Base-by-base conservation (phyloP, 2,329 filamentous ascomycete species). In the Beauveria bassiana region DNA sequence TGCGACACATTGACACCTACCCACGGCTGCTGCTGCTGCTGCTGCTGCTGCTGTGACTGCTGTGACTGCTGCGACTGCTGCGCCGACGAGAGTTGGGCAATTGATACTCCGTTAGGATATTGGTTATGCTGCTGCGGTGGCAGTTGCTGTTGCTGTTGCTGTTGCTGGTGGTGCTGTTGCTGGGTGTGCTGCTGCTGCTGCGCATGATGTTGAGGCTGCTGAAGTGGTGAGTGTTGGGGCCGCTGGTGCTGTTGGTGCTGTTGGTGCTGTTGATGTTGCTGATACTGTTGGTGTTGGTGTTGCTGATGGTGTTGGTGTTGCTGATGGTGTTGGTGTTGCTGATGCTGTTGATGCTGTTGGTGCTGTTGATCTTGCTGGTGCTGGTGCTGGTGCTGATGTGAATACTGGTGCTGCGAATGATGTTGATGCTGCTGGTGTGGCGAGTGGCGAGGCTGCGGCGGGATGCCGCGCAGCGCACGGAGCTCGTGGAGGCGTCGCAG, bases 401-500 rank as follows among this genome's bases (percentile, higher is more conserved):
- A 64, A 22, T 64, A 54, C 31, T 65, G 64, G 8, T 40, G 59
- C 47, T 69, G 68, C 18, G 75, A 72, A n/a, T 20, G 28, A 24
- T 53, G 28, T n/a, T 22, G 28, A 45, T 69, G 68, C 14, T 75
- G 72, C 24, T 31, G 26, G 4, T 57, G 40, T 7, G 34, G 57
- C 47, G 74, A 72, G 63, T 74, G 76, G 53, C 70, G 64, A 55
- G 69, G 59, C 26, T 66, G 64, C 20, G 66, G 65, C 47, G 26
- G 66, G 64, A 61, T 66, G 68, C 40, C 73, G 71, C 65, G 74
- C 66, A 47, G 72, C 70, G 53, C 70, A 71, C 26, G 52, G 9
- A 77, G 74, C 42, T 73, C 72, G 65, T 69, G 72, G 16, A 86
- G 71, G 3, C 75, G 72, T 3, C 78, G 73, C 26, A 79, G 65